Evolutionary conservation across 2,329 filamentous ascomycete genomes (phyloP).

Genomic region (Pyrenophora teres): DNA sequence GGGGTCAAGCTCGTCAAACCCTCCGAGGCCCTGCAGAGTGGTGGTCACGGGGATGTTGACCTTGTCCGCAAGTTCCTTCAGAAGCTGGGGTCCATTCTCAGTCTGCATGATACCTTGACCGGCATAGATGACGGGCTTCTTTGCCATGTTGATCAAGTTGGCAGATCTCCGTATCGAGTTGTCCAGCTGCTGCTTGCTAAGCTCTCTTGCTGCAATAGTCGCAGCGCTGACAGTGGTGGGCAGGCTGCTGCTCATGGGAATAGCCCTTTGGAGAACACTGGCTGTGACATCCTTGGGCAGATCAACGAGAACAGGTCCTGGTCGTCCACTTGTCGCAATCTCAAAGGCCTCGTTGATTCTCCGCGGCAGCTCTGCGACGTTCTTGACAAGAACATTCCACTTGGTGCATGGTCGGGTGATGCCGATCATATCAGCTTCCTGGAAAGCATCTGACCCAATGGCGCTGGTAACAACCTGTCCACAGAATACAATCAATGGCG

Average conservation of each 20-base stretch:
- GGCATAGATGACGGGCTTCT: conserved; percentile 95
- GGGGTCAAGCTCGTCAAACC: conserved; percentile 88
- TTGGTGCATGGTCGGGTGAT: conserved; percentile 96
- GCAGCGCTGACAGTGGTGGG: conserved; percentile 86
- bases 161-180: conserved; percentile 77
- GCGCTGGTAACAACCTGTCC: conserved; percentile 89
- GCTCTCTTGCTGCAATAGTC: conserved; percentile 75
- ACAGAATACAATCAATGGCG: conserved; percentile 92
- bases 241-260: conserved; percentile 74
- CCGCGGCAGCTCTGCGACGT: conserved; percentile 86
- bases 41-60: conserved; percentile 92
- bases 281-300: conserved; percentile 96
- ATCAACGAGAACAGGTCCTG: conserved; percentile 93
- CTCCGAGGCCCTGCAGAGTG: conserved; percentile 90
- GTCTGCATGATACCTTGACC: conserved; percentile 85
- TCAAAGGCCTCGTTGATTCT: conserved; percentile 98
- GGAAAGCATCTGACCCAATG: conserved; percentile 95
- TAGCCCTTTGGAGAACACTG: conserved; percentile 78
- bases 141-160: conserved; percentile 80
- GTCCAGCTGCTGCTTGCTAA: conserved; percentile 73
- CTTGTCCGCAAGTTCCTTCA: conserved; percentile 89
- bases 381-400: conserved; percentile 99
- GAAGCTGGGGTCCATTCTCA: conserved; percentile 75
- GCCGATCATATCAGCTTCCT: conserved; percentile 92
- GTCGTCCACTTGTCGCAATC: conserved; percentile 91